Percentiles rank a stretch among this genome's conserved stretches.
These are phyloP conservation scores for Candida adriatica DNA, from an alignment of 805 yeast species.

Conservation along the genomic window DNA sequence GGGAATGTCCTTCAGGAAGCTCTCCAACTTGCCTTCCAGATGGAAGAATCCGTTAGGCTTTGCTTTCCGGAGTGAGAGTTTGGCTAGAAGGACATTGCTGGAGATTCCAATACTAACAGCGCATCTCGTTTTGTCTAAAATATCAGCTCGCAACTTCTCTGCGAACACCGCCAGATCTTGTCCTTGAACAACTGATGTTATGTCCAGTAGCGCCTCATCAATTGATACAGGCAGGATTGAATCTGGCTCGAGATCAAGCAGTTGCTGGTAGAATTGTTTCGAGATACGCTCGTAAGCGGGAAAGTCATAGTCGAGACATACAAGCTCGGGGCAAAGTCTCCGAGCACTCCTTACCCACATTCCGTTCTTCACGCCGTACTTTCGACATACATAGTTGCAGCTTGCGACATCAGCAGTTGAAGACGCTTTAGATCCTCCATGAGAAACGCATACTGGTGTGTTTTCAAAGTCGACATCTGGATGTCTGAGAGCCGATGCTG, in stretches of 20 bases:
- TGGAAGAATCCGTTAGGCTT: conserved; percentile 68
- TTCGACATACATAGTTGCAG: conserved; percentile 83
- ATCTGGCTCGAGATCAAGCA: conserved; percentile 37
- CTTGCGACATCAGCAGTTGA: conserved; percentile 78
- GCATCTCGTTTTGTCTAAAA: conserved; percentile 46
- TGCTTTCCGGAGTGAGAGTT: conserved; percentile 62
- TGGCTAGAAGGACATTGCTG: conserved; percentile 67
- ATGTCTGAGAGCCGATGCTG: conserved; percentile 61
- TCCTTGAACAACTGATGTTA: conserved; percentile 30
- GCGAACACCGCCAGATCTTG: conserved; percentile 22
- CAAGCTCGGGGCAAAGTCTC: conserved; percentile 56
- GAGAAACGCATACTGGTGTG: conserved; percentile 57
- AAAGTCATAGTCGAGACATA: conserved; percentile 67
- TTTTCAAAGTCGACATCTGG: conserved; percentile 42
- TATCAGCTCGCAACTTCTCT: conserved; percentile 26
- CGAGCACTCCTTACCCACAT: conserved; percentile 79
- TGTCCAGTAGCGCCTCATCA: conserved; percentile 84
- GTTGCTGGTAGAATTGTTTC: conserved; percentile 50
- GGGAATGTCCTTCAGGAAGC: conserved; percentile 22
- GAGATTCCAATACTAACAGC: conserved; percentile 79
- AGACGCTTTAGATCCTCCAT: conserved; percentile 30
- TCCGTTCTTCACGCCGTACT: conserved; percentile 76
- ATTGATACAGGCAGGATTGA: conserved; percentile 68
- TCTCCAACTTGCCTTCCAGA: conserved; percentile 32
- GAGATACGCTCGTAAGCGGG: conserved; percentile 64